Conservation (phyloP, 2,329 filamentous ascomycete species). For the Fusarium sp. region DNA sequence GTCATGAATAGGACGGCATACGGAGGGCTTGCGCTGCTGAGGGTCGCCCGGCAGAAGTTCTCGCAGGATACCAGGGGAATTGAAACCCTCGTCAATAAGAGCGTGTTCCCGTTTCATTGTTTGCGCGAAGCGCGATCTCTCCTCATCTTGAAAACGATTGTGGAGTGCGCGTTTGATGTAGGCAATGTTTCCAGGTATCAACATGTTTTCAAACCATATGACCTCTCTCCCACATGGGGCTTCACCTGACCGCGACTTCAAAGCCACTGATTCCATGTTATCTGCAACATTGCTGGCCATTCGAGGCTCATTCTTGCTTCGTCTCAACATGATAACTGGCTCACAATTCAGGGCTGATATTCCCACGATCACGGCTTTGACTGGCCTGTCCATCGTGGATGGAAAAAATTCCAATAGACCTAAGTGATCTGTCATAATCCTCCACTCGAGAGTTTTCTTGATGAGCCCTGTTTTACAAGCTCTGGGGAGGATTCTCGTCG, state of each 20-base stretch:
- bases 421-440: too few species aligned
- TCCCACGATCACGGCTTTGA: not conserved
- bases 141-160: fast-evolving
- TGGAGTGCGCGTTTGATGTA: not conserved
- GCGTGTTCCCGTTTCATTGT: not conserved
- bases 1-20: not conserved
- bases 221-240: not conserved
- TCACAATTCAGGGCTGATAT: not conserved
- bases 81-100: not conserved
- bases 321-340: not conserved
- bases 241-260: not conserved
- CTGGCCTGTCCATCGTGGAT: too few species aligned
- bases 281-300: not conserved
- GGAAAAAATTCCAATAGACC: too few species aligned
- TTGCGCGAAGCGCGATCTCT: fast-evolving
- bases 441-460: too few species aligned
- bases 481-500: too few species aligned
- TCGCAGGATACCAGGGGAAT: not conserved
- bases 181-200: conserved; percentile 2
- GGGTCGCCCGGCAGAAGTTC: not conserved
- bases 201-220: not conserved
- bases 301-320: too few species aligned
- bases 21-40: not conserved
- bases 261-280: not conserved
- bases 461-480: too few species aligned